phyloP scores from a whole-genome alignment of 2,329 filamentous ascomycete genomes.

The Sclerotinia glacialis region DNA sequence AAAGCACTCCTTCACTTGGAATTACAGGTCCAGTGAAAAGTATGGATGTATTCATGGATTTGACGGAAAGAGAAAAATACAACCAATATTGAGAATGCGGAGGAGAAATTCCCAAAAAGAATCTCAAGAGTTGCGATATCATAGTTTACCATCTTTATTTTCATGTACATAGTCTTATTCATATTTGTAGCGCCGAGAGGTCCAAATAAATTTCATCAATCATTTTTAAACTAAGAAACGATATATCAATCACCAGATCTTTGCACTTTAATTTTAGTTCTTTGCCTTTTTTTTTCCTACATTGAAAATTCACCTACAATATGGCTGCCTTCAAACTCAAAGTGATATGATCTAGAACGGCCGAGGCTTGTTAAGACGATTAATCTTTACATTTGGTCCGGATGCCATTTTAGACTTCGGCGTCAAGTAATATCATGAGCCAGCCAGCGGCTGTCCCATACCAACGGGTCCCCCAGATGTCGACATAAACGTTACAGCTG shows the following conservation, averaged over 20 bases:
- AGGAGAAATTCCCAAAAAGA: background rate
- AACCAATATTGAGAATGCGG: background rate
- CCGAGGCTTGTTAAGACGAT: background rate
- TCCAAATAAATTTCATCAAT: background rate
- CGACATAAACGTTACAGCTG: background rate
- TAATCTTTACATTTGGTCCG: background rate
- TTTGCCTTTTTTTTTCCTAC: background rate
- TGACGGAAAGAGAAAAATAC: background rate
- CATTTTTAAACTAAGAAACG: background rate
- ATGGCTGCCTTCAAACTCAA: background rate
- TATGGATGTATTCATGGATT: slow-evolving; percentile 18
- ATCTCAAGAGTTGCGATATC: background rate
- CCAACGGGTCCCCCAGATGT: background rate
- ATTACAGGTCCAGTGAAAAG: slow-evolving; percentile 16
- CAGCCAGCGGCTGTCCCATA: background rate
- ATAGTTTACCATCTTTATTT: background rate
- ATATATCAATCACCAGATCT: background rate
- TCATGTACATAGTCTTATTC: background rate
- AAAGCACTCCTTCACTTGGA: slow-evolving; percentile 16
- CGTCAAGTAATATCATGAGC: background rate
- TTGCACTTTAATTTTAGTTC: background rate
- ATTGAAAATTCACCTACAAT: background rate
- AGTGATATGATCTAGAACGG: background rate
- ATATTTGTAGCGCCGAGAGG: background rate
- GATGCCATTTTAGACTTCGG: background rate